Evolutionary conservation across 768 basidiomycete genomes (phyloP).

Genomic region (Suillus plorans): DNA sequence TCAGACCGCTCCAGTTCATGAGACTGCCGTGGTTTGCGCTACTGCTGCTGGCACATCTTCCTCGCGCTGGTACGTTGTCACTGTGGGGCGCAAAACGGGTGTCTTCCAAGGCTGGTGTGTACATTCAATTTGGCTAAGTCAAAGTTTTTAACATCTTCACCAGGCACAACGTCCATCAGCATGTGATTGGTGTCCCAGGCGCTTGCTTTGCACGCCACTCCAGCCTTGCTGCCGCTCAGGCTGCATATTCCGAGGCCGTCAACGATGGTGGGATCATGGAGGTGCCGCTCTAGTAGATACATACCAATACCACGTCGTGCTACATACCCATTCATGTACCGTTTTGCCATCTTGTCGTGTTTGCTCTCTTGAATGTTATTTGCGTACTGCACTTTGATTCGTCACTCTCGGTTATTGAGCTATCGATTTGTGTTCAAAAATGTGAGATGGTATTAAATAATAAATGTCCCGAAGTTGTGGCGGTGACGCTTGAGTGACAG

Average conservation of each 20-base stretch:
- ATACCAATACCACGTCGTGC: not conserved
- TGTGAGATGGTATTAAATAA: too few species aligned
- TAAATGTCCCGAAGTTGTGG: too few species aligned
- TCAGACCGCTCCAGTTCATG: too few species aligned
- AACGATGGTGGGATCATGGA: not conserved
- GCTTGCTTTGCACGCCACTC: not conserved
- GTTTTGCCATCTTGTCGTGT: not conserved
- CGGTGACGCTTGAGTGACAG: too few species aligned
- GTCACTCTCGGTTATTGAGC: too few species aligned
- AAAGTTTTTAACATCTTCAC: not conserved
- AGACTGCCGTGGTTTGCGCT: too few species aligned
- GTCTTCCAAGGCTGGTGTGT: not conserved
- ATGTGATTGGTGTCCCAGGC: not conserved
- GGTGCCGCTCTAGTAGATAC: not conserved
- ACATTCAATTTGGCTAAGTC: not conserved
- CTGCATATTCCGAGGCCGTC: not conserved
- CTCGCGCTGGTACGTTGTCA: not conserved
- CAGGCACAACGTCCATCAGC: not conserved
- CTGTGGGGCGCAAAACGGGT: not conserved
- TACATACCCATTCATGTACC: not conserved
- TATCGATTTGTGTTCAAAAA: too few species aligned
- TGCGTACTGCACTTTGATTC: too few species aligned
- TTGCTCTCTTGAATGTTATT: not conserved
- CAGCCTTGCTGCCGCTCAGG: not conserved
- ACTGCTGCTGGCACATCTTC: too few species aligned